Conservation (phyloP, 495 filamentous ascomycete species). For the Jackrogersella minutella region DNA sequence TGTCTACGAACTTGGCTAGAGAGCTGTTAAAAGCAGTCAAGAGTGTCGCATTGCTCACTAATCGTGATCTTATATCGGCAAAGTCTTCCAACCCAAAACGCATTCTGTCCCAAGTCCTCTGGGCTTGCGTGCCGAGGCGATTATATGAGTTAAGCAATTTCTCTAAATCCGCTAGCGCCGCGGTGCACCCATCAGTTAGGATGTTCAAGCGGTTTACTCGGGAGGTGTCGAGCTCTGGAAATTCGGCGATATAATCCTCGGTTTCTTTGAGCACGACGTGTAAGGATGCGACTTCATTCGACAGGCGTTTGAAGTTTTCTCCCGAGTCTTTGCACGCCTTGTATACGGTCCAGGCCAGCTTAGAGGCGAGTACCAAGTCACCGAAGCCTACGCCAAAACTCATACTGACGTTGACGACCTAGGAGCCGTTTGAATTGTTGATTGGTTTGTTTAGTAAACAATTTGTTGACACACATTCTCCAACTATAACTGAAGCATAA, state of each 20-base stretch:
- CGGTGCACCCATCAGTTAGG: slow-evolving; percentile 40
- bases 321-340: slow-evolving; percentile 48
- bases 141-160: slow-evolving; percentile 44
- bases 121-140: slow-evolving; percentile 46
- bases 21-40: slow-evolving; percentile 44
- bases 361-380: slow-evolving; percentile 22
- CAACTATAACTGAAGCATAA: not conserved
- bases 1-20: slow-evolving; percentile 32
- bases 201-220: slow-evolving; percentile 38
- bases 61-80: slow-evolving; percentile 42
- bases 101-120: slow-evolving; percentile 52
- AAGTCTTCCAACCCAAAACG: slow-evolving; percentile 45
- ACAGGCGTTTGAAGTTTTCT: slow-evolving; percentile 45
- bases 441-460: not conserved
- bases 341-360: slow-evolving; percentile 39
- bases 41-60: slow-evolving; percentile 43
- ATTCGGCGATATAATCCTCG: slow-evolving; percentile 43
- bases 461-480: slow-evolving; percentile 6
- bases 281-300: slow-evolving; percentile 48
- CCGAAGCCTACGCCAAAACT: slow-evolving; percentile 30
- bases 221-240: slow-evolving; percentile 19
- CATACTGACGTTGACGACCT: slow-evolving; percentile 3
- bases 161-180: slow-evolving; percentile 44
- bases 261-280: slow-evolving; percentile 50
- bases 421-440: not conserved